Evolutionary conservation across 179 eudicot genomes (phyloP).

Genomic region (Camellia oleifera): DNA sequence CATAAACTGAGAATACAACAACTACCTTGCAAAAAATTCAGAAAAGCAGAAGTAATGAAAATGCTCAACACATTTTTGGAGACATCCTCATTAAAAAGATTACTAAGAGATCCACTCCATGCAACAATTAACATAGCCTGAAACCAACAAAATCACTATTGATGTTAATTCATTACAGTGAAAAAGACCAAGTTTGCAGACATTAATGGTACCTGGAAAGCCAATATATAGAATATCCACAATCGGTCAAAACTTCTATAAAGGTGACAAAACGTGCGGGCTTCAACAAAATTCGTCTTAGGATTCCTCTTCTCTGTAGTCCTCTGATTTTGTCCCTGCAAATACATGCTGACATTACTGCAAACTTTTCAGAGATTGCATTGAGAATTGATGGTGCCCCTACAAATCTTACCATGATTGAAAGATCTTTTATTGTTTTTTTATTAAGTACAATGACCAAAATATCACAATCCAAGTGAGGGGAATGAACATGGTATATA

Average conservation of each 20-base stretch:
- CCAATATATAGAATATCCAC: constrained; percentile 89
- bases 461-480: neutral
- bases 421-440: neutral
- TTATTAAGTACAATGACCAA: neutral
- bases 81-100: constrained; percentile 62
- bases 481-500: neutral
- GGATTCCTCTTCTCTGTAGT: constrained; percentile 73
- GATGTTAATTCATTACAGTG: constrained; percentile 5
- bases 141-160: constrained; percentile 20
- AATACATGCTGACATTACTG: neutral
- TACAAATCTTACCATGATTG: neutral
- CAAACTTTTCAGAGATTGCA: neutral
- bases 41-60: constrained; percentile 81
- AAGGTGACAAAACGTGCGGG: constrained; percentile 95
- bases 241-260: constrained; percentile 93
- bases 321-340: constrained; percentile 57
- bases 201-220: constrained; percentile 69
- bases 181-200: neutral
- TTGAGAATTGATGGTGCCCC: neutral
- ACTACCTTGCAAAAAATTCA: constrained; percentile 86
- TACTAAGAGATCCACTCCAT: constrained; percentile 67
- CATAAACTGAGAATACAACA: constrained; percentile 3
- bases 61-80: constrained; percentile 75
- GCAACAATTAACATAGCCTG: constrained; percentile 96
- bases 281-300: constrained; percentile 94